Conservation (phyloP, 192 early-diverging fungal species). For the Coemansia sp. region DNA sequence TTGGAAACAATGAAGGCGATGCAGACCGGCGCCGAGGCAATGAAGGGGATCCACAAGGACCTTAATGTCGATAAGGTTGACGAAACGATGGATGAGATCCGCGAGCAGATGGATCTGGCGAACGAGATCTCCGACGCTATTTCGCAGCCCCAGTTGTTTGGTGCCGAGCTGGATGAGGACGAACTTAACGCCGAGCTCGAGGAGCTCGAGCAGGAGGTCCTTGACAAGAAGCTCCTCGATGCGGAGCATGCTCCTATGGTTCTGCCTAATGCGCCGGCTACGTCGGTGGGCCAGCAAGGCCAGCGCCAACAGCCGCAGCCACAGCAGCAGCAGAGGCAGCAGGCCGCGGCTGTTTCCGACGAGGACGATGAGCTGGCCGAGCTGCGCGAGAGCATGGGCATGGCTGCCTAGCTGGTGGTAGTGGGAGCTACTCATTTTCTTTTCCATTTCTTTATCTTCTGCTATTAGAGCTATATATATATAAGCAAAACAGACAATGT, state of each 20-base stretch:
- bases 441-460: neutral
- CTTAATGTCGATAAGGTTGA: slow-evolving; percentile 93
- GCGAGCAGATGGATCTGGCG: slow-evolving; percentile 95
- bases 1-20: slow-evolving; percentile 94
- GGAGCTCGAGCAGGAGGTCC: slow-evolving; percentile 88
- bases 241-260: slow-evolving; percentile 65
- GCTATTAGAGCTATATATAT: neutral
- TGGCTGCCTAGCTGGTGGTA: slow-evolving; percentile 36
- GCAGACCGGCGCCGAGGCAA: slow-evolving; percentile 86
- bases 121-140: slow-evolving; percentile 95
- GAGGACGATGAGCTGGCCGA: slow-evolving; percentile 51
- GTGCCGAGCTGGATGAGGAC: slow-evolving; percentile 91
- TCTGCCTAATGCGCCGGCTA: slow-evolving; percentile 59
- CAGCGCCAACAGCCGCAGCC: too few species aligned
- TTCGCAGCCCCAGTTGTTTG: slow-evolving; percentile 82
- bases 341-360: slow-evolving; percentile 14
- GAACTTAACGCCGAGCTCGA: slow-evolving; percentile 90
- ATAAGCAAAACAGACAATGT: neutral
- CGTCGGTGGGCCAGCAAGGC: neutral
- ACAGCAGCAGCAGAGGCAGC: slow-evolving; percentile 6
- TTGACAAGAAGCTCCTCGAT: slow-evolving; percentile 81
- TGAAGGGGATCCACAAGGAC: slow-evolving; percentile 88
- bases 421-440: neutral
- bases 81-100: slow-evolving; percentile 92
- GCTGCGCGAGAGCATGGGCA: slow-evolving; percentile 49